These are phyloP conservation scores for Phytophthora sojae DNA, from an alignment of 352 stramenopile genomes.

Conservation along the genomic window DNA sequence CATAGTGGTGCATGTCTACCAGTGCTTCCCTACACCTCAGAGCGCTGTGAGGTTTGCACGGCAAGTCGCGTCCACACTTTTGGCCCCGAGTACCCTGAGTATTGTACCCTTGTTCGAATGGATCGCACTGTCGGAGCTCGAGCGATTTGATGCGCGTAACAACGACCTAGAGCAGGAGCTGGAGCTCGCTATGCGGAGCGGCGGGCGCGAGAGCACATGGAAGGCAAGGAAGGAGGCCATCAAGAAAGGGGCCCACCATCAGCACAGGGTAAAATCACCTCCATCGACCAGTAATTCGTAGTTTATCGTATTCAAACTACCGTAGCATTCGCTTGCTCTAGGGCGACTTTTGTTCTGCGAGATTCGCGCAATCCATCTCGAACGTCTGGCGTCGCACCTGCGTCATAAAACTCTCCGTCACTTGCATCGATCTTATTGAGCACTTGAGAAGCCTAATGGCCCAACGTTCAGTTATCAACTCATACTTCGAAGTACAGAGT, in stretches of 20 bases:
- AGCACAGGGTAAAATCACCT: conserved; percentile 18
- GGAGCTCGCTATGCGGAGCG: conserved; percentile 53
- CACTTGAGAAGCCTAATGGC: too few species aligned
- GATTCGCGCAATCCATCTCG: too few species aligned
- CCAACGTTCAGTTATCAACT: too few species aligned
- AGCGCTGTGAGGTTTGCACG: conserved; percentile 79
- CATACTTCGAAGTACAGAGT: too few species aligned
- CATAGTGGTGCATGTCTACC: conserved; percentile 77
- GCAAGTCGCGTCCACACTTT: conserved; percentile 55
- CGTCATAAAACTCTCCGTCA: too few species aligned
- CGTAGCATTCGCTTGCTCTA: neutral
- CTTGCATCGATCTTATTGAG: too few species aligned
- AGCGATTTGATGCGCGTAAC: conserved; percentile 72
- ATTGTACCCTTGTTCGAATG: conserved; percentile 87
- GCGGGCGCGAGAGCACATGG: conserved; percentile 56
- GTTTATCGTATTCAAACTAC: neutral
- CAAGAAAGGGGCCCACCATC: conserved; percentile 50
- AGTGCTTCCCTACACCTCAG: conserved; percentile 82
- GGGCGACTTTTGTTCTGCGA: too few species aligned
- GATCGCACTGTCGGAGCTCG: conserved; percentile 70
- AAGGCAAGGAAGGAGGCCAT: conserved; percentile 74
- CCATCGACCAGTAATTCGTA: conserved; percentile 2
- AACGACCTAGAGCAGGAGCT: conserved; percentile 72
- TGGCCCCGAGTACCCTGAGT: conserved; percentile 54
- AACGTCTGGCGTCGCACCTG: too few species aligned